Conservation (phyloP, 2,329 filamentous ascomycete species). For the Fusarium tricinctum region DNA sequence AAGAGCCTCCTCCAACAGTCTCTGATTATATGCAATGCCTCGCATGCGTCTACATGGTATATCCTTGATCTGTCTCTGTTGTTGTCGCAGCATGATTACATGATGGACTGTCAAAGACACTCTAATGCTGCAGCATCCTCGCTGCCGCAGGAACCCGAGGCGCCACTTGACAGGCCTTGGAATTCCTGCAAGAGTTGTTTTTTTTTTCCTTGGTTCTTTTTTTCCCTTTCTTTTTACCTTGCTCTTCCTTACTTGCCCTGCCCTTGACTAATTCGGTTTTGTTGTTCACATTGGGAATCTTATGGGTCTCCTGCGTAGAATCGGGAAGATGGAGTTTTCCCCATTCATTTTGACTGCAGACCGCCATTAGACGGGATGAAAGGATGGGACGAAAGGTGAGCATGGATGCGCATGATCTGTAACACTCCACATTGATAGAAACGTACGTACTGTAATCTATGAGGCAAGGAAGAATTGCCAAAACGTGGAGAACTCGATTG, state of each 20-base stretch:
- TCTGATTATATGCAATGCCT: constrained; percentile 20
- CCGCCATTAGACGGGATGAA: constrained; percentile 1
- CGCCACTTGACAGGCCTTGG: constrained; percentile 24
- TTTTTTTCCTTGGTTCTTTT: background rate
- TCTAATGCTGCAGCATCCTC: constrained; percentile 25
- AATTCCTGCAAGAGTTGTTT: background rate
- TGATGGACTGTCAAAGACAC: constrained; percentile 6
- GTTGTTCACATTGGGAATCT: background rate
- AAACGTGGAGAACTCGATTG: background rate
- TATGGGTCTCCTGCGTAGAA: background rate
- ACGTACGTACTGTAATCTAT: background rate
- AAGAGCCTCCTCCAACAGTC: constrained; percentile 26
- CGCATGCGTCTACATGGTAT: constrained; percentile 23
- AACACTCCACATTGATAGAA: background rate
- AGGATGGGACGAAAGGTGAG: background rate
- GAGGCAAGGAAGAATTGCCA: background rate
- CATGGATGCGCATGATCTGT: background rate
- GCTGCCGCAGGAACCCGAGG: constrained; percentile 43
- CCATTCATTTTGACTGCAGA: background rate
- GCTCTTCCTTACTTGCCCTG: background rate
- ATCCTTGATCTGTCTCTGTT: constrained; percentile 29
- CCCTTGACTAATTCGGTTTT: background rate
- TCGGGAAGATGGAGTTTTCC: background rate
- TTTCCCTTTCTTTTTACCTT: background rate
- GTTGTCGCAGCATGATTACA: constrained; percentile 24